A percentile compares a stretch with the other conserved stretches of the same genome.
These are phyloP conservation scores for Ustilago xerochloae DNA, from an alignment of 1,284 basidiomycete genomes.

Conservation along the genomic window DNA sequence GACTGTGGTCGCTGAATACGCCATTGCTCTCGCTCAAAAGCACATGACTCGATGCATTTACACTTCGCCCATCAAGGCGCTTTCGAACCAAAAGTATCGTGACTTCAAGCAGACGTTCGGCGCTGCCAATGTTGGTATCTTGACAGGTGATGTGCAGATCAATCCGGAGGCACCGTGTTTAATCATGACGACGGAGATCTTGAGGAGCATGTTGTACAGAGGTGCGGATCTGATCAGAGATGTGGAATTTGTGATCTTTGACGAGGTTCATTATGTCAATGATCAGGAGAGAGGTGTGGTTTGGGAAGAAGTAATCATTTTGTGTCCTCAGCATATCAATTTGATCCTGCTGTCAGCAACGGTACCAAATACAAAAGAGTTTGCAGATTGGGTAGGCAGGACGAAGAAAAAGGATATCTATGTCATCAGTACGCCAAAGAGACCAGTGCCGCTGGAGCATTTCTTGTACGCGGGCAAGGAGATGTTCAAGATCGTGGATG, in stretches of 20 bases:
- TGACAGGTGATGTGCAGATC: constrained; percentile 99
- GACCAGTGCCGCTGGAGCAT: constrained; percentile 97
- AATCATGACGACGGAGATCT: constrained; percentile 90
- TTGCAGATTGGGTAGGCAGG: constrained; percentile 98
- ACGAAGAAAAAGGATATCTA: constrained; percentile 99
- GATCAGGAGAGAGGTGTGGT: constrained; percentile 99
- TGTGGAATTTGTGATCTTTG: constrained; percentile 99
- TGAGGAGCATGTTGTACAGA: constrained; percentile 84
- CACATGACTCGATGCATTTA: constrained; percentile 99
- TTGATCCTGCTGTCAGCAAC: constrained; percentile 89
- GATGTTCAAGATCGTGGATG: constrained; percentile 90
- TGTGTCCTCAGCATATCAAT: constrained; percentile 65
- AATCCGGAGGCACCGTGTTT: constrained; percentile 97
- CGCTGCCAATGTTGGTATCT: constrained; percentile 89
- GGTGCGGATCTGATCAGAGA: constrained; percentile 98
- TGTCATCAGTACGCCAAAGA: constrained; percentile 95
- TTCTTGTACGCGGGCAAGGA: constrained; percentile 94
- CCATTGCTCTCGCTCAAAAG: constrained; percentile 92
- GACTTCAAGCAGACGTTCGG: constrained; percentile 99
- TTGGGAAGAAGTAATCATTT: constrained; percentile 99
- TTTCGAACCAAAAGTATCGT: constrained; percentile 98
- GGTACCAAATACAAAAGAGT: constrained; percentile 97
- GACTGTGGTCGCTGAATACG: constrained; percentile 98
- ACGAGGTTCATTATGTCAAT: constrained; percentile 99
- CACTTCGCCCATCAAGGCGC: constrained; percentile 97